Evolutionary conservation across 139 green algal genomes (phyloP).

Genomic region (Pleodorina starrii): DNA sequence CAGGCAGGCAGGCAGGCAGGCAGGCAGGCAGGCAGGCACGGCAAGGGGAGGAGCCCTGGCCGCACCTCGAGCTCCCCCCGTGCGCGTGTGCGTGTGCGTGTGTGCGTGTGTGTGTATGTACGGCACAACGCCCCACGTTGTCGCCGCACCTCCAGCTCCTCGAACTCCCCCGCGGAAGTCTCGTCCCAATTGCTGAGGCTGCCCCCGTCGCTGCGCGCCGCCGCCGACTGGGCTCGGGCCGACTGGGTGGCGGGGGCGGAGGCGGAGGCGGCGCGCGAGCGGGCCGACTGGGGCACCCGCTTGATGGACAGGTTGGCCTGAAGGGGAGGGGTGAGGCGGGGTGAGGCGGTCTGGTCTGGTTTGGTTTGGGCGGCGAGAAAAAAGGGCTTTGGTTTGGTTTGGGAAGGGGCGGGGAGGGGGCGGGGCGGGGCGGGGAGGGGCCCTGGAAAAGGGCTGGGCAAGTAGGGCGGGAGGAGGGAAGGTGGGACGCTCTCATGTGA

Average conservation of each 20-base stretch:
- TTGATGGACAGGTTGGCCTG: slow-evolving; percentile 49
- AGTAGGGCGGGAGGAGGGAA: neutral
- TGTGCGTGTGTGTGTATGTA: no score
- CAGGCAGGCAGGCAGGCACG: no score
- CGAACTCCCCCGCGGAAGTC: slow-evolving; percentile 19
- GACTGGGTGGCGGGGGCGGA: no score
- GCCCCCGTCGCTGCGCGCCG: neutral
- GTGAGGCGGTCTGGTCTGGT: no score
- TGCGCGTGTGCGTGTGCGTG: no score
- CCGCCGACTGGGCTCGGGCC: neutral
- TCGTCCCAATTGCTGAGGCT: slow-evolving; percentile 11
- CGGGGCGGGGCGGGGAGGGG: neutral
- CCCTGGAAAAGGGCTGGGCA: neutral
- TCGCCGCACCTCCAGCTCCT: slow-evolving; percentile 37
- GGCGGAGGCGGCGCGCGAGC: neutral
- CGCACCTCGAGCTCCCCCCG: no score
- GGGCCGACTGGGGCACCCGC: slow-evolving; percentile 20
- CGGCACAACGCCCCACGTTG: no score
- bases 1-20: no score
- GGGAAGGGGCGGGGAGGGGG: neutral
- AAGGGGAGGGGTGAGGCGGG: neutral
- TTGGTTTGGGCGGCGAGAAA: neutral
- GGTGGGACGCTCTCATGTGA: no score
- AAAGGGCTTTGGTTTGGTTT: neutral
- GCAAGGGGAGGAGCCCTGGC: no score